Evolutionary conservation across 768 basidiomycete genomes (phyloP).

Genomic region (Kwoniella dejecticola): DNA sequence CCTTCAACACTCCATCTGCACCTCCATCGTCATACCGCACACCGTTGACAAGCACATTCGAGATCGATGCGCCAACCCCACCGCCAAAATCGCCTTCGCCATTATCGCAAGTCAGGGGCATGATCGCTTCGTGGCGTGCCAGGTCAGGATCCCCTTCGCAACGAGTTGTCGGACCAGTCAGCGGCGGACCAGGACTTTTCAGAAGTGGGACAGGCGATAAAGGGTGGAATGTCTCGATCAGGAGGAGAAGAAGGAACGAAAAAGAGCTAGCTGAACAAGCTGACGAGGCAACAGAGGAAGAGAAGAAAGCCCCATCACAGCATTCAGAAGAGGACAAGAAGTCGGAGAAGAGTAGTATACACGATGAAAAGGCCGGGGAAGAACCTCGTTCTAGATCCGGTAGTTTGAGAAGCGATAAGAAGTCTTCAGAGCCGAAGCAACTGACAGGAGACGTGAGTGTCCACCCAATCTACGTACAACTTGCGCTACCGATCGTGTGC

Average conservation of each 20-base stretch:
- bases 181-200: constrained; percentile 15
- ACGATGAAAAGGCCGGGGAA: not conserved
- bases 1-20: not conserved
- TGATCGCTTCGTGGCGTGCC: constrained; percentile 46
- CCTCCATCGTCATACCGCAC: constrained; percentile 18
- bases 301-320: not conserved
- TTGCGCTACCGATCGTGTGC: too few relatives aligned
- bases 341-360: not conserved
- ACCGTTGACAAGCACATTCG: not conserved
- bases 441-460: constrained; percentile 34
- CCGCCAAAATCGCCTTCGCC: constrained; percentile 38
- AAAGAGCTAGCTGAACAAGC: constrained; percentile 32
- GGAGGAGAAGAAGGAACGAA: constrained; percentile 32
- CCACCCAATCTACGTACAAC: too few relatives aligned
- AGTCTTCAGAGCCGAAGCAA: constrained; percentile 15
- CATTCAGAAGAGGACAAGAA: not conserved
- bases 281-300: constrained; percentile 14
- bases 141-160: constrained; percentile 37
- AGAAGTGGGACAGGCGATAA: constrained; percentile 22
- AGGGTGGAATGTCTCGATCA: constrained; percentile 47
- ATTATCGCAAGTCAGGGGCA: constrained; percentile 30
- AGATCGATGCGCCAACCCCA: constrained; percentile 7
- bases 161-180: constrained; percentile 30
- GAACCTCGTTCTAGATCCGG: constrained; percentile 15
- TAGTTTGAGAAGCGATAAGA: constrained; percentile 14